Conservation (phyloP, 768 basidiomycete species). For the Rhizopogon vesiculosus region DNA sequence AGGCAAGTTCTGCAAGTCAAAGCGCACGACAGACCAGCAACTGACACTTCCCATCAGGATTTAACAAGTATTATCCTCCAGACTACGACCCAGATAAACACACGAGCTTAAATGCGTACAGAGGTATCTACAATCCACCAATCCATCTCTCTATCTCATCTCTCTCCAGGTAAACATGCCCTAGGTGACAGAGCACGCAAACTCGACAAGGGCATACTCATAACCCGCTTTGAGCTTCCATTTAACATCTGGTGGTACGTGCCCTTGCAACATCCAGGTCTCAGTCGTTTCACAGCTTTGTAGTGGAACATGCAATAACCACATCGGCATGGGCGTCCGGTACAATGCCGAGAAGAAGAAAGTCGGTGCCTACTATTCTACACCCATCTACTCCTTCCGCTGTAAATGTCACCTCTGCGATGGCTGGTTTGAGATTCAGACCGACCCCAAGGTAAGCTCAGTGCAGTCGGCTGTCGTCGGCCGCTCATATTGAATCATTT, state of each 20-base stretch:
- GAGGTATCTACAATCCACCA: slow-evolving; percentile 40
- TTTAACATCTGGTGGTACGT: slow-evolving; percentile 96
- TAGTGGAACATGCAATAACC: slow-evolving; percentile 91
- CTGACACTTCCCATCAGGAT: slow-evolving; percentile 37
- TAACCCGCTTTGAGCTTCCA: slow-evolving; percentile 92
- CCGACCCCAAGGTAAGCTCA: slow-evolving; percentile 83
- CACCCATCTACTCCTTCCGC: slow-evolving; percentile 90
- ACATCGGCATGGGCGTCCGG: slow-evolving; percentile 99
- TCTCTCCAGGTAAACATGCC: slow-evolving; percentile 79
- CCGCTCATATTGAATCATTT: not conserved
- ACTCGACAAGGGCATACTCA: slow-evolving; percentile 92
- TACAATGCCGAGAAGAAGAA: slow-evolving; percentile 99
- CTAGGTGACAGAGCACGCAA: slow-evolving; percentile 91
- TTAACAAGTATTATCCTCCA: slow-evolving; percentile 79
- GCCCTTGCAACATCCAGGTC: not conserved
- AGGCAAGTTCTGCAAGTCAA: slow-evolving; percentile 24
- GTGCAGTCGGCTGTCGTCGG: not conserved
- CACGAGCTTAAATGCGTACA: slow-evolving; percentile 65
- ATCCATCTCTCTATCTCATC: not conserved
- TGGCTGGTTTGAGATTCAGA: slow-evolving; percentile 97
- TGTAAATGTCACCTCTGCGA: slow-evolving; percentile 98
- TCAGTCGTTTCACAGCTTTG: not conserved
- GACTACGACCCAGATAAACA: slow-evolving; percentile 71
- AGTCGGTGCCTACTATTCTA: slow-evolving; percentile 90
- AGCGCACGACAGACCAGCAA: not conserved